phyloP scores from a whole-genome alignment of 2,329 filamentous ascomycete genomes.

The Colletotrichum plurivorum region DNA sequence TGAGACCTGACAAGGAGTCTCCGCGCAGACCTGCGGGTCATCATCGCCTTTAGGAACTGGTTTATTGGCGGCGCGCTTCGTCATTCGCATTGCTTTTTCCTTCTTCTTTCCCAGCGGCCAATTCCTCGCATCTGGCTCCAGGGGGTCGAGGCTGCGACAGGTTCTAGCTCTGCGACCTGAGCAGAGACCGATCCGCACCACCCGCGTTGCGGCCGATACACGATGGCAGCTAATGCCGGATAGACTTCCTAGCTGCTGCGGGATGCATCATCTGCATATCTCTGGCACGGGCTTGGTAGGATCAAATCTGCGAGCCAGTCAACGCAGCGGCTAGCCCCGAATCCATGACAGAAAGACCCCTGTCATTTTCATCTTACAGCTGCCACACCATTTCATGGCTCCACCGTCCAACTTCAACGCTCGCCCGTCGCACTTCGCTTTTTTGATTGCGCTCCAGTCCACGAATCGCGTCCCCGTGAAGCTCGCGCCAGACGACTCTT shows the following conservation, averaged over 20 bases:
- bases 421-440: not conserved
- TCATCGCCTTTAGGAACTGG: conserved; percentile 39
- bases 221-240: conserved; percentile 41
- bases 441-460: conserved; percentile 20
- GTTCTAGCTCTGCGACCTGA: conserved; percentile 32
- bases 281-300: conserved; percentile 33
- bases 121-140: conserved; percentile 25
- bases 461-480: not conserved
- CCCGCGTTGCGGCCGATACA: conserved; percentile 39
- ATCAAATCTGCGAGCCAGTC: conserved; percentile 40
- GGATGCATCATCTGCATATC: conserved; percentile 41
- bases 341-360: conserved; percentile 38
- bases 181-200: conserved; percentile 39
- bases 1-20: conserved; percentile 28
- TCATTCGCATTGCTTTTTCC: conserved; percentile 38
- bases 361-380: conserved; percentile 36
- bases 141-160: conserved; percentile 37
- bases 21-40: conserved; percentile 38
- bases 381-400: conserved; percentile 40
- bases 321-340: conserved; percentile 38
- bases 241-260: conserved; percentile 41
- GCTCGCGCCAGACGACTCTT: not conserved
- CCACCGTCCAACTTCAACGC: conserved; percentile 28
- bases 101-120: conserved; percentile 9
- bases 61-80: conserved; percentile 35